Percentiles rank a stretch among this genome's conserved stretches.
These are phyloP conservation scores for Lactarius vividus DNA, from an alignment of 768 basidiomycete genomes.

Conservation along the genomic window DNA sequence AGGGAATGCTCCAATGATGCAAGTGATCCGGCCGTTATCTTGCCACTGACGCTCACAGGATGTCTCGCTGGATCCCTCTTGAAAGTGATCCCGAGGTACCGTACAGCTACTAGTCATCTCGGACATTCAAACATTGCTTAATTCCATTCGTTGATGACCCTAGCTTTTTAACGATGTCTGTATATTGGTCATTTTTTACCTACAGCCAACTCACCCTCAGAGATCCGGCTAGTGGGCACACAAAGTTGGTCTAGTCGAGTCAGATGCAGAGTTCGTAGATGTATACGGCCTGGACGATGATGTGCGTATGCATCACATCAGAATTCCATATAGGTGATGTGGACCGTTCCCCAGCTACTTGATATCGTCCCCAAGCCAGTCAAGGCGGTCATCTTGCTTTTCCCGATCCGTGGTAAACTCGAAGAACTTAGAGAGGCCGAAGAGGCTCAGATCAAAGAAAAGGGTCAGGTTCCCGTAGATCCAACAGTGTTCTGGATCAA, in stretches of 20 bases:
- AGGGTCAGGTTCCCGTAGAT: constrained; percentile 51
- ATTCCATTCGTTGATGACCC: constrained; percentile 34
- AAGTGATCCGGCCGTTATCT: not conserved
- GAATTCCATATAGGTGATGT: not conserved
- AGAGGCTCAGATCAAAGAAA: constrained; percentile 51
- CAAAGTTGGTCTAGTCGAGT: constrained; percentile 3
- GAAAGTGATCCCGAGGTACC: constrained; percentile 68
- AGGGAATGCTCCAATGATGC: not conserved
- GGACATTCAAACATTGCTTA: not conserved
- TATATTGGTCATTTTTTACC: constrained; percentile 8
- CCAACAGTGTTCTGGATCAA: constrained; percentile 82
- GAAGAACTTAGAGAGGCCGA: constrained; percentile 55
- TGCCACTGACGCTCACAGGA: not conserved
- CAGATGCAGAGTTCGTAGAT: constrained; percentile 24
- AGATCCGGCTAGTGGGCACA: constrained; percentile 1
- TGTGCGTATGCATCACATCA: not conserved
- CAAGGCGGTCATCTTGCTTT: constrained; percentile 82
- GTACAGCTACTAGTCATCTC: not conserved
- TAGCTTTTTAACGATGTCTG: constrained; percentile 20
- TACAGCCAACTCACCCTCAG: constrained; percentile 33
- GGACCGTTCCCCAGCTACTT: constrained; percentile 52
- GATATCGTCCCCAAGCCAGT: constrained; percentile 67
- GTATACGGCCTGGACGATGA: constrained; percentile 27
- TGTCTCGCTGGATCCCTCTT: constrained; percentile 64
- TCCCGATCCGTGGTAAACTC: constrained; percentile 60